Conservation (phyloP, 2,329 filamentous ascomycete genomes). For the Hymenoscyphus occultus region DNA sequence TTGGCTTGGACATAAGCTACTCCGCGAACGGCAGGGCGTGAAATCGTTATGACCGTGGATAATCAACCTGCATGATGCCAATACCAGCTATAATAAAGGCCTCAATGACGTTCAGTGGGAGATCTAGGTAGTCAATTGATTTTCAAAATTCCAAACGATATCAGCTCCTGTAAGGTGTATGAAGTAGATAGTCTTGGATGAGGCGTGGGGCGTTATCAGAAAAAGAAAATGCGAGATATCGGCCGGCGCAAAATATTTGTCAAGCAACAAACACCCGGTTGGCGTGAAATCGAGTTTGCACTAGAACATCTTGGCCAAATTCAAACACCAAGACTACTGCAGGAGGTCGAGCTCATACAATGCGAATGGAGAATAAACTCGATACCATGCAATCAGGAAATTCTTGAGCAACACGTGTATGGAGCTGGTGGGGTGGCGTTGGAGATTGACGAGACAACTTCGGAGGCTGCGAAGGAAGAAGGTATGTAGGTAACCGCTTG, state of each 20-base stretch:
- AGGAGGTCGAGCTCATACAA: conserved; percentile 18
- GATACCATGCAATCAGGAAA: conserved; percentile 23
- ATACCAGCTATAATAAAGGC: not conserved
- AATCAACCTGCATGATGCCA: not conserved
- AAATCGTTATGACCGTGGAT: not conserved
- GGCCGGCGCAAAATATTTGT: conserved; percentile 26
- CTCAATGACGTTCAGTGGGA: not conserved
- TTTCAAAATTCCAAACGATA: not conserved
- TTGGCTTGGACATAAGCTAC: not conserved
- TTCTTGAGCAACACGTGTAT: conserved; percentile 28
- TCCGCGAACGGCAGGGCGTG: not conserved
- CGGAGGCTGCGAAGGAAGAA: conserved; percentile 16
- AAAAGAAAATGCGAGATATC: conserved; percentile 30
- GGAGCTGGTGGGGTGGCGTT: conserved; percentile 16
- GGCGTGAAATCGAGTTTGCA: not conserved
- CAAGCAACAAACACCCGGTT: conserved; percentile 14
- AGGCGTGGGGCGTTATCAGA: conserved; percentile 34
- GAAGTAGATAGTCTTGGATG: not conserved
- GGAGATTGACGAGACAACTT: conserved; percentile 12
- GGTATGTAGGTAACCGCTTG: not conserved
- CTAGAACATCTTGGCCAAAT: not conserved
- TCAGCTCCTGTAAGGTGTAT: conserved; percentile 3
- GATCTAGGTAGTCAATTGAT: not conserved
- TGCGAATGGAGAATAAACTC: conserved; percentile 9
- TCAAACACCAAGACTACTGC: not conserved